Conservation (phyloP, 768 basidiomycete species). For the Exsudoporus frostii region DNA sequence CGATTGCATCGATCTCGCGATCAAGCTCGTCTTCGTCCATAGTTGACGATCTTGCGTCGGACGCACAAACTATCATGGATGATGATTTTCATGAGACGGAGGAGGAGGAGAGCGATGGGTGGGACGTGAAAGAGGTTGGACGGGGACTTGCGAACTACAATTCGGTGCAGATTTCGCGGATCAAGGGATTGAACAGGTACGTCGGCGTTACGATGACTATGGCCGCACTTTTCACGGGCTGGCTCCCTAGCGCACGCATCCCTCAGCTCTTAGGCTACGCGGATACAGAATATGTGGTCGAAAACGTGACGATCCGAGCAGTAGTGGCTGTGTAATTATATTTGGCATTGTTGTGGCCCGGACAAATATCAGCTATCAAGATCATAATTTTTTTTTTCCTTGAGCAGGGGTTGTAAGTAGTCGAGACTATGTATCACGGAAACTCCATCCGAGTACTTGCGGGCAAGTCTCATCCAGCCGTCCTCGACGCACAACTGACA, state of each 20-base stretch:
- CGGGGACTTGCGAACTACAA: slow-evolving; percentile 96
- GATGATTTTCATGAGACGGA: slow-evolving; percentile 32
- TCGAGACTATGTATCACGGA: slow-evolving; percentile 70
- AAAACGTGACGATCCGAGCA: slow-evolving; percentile 79
- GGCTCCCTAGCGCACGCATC: slow-evolving; percentile 64
- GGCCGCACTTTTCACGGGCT: slow-evolving; percentile 5
- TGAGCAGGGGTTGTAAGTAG: not conserved
- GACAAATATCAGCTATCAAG: slow-evolving; percentile 8
- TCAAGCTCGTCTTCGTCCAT: slow-evolving; percentile 36
- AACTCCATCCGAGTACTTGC: slow-evolving; percentile 75
- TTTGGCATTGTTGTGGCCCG: slow-evolving; percentile 26
- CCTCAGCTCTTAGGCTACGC: slow-evolving; percentile 84
- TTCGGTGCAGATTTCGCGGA: slow-evolving; percentile 81
- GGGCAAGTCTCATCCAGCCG: slow-evolving; percentile 42
- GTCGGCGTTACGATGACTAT: slow-evolving; percentile 18
- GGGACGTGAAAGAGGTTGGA: slow-evolving; percentile 87
- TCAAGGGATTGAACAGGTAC: slow-evolving; percentile 91
- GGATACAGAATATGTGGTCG: slow-evolving; percentile 96
- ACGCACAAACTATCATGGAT: slow-evolving; percentile 27
- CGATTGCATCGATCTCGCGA: slow-evolving; percentile 37
- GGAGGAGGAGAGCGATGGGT: slow-evolving; percentile 45
- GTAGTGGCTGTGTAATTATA: slow-evolving; percentile 49
- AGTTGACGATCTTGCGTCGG: slow-evolving; percentile 25
- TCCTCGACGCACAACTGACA: slow-evolving; percentile 10
- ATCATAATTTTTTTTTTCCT: slow-evolving; percentile 6